Evolutionary conservation across 1,284 basidiomycete species (phyloP).

Genomic region (Xanthoconium separans): DNA sequence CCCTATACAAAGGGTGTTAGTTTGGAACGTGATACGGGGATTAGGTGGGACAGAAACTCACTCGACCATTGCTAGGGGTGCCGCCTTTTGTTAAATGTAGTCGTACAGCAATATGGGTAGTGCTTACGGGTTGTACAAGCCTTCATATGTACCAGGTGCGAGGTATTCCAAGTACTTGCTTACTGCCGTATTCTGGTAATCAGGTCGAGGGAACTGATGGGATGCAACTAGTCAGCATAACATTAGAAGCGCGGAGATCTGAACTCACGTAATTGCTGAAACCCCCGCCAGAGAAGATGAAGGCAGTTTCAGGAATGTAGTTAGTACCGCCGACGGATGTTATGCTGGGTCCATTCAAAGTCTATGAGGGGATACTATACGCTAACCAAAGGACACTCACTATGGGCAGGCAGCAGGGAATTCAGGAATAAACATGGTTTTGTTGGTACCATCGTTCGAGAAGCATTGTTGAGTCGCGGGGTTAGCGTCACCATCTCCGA

Average conservation of each 20-base stretch:
- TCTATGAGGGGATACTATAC: slow-evolving; percentile 2
- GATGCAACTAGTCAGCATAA: background rate
- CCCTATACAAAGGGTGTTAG: slow-evolving; percentile 32
- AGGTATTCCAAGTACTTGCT: slow-evolving; percentile 43
- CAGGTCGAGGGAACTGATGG: slow-evolving; percentile 22
- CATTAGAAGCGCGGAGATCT: background rate
- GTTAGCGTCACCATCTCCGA: slow-evolving; percentile 56
- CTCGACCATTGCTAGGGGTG: slow-evolving; percentile 33
- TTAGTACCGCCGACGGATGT: slow-evolving; percentile 62
- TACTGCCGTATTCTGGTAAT: slow-evolving; percentile 16
- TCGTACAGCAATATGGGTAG: background rate
- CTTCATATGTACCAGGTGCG: slow-evolving; percentile 48
- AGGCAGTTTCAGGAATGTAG: slow-evolving; percentile 54
- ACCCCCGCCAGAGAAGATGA: slow-evolving; percentile 64
- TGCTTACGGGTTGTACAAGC: slow-evolving; percentile 56
- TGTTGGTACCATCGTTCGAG: slow-evolving; percentile 58
- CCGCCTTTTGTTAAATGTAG: background rate
- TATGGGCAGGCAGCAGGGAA: slow-evolving; percentile 54
- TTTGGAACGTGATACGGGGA: slow-evolving; percentile 23
- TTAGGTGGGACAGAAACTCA: slow-evolving; percentile 18
- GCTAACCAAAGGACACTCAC: slow-evolving; percentile 17
- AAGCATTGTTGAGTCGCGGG: slow-evolving; percentile 53
- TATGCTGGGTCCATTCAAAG: slow-evolving; percentile 36
- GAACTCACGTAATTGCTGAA: slow-evolving; percentile 43
- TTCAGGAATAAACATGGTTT: slow-evolving; percentile 52